A percentile compares a stretch with the other conserved stretches of the same genome.
Evolutionary conservation across 371 early-diverging fungal species (phyloP).

Genomic region (Mucor racemosus): DNA sequence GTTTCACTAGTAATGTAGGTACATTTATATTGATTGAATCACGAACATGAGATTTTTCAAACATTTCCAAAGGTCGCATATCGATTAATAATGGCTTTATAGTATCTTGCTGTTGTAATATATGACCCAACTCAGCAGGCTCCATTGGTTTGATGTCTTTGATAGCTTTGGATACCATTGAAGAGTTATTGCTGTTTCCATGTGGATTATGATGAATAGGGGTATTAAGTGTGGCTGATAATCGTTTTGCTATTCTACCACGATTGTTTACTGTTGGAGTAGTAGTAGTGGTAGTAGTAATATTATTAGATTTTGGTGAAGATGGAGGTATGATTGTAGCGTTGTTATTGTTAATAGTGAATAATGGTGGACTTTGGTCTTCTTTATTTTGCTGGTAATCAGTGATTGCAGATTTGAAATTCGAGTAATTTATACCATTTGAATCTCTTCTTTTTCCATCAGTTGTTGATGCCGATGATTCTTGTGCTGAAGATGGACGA

Average conservation of each 20-base stretch:
- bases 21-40: slow-evolving; percentile 62
- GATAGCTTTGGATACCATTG: not conserved
- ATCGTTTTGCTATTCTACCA: slow-evolving; percentile 18
- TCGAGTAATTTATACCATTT: slow-evolving; percentile 8
- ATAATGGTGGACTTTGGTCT: not conserved
- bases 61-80: slow-evolving; percentile 41
- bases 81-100: slow-evolving; percentile 42
- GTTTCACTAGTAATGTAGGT: slow-evolving; percentile 61
- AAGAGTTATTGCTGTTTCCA: not conserved
- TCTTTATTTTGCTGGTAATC: slow-evolving; percentile 14
- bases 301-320: not conserved
- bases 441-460: slow-evolving; percentile 15
- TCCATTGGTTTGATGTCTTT: slow-evolving; percentile 14
- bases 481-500: not conserved
- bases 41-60: slow-evolving; percentile 38
- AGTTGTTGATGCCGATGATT: not conserved
- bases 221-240: slow-evolving; percentile 13
- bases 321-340: not conserved
- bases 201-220: slow-evolving; percentile 19
- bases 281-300: not conserved
- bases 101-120: slow-evolving; percentile 3
- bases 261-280: slow-evolving; percentile 8
- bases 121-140: slow-evolving; percentile 5
- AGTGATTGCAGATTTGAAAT: slow-evolving; percentile 6
- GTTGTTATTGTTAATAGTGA: not conserved